These are phyloP conservation scores for Alternaria arbusti DNA, from an alignment of 2,329 filamentous ascomycete species.

Conservation along the genomic window DNA sequence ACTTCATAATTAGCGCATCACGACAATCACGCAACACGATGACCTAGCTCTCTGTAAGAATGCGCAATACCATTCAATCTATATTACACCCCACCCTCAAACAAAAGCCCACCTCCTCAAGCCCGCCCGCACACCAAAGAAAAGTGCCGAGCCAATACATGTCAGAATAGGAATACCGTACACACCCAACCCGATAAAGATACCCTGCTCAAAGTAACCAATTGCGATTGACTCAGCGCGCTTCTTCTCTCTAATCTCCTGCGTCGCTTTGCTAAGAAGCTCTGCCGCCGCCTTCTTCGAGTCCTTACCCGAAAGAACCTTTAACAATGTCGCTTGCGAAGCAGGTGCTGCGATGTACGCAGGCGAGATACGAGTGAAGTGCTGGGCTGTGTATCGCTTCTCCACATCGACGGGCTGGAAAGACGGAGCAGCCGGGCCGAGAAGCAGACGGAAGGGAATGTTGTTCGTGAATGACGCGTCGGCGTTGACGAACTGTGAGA, in stretches of 20 bases:
- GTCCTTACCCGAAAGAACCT: conserved; percentile 16
- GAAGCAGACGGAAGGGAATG: conserved; percentile 61
- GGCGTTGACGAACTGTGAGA: conserved; percentile 62
- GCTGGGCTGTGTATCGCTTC: conserved; percentile 23
- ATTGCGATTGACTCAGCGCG: conserved; percentile 40
- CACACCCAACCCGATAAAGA: conserved; percentile 45
- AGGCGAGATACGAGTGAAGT: conserved; percentile 29
- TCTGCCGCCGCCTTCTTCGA: conserved; percentile 17
- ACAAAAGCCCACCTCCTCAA: conserved; percentile 27
- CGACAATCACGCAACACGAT: background rate
- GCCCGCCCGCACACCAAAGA: conserved; percentile 34
- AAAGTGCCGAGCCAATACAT: conserved; percentile 33
- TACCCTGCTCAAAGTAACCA: conserved; percentile 42
- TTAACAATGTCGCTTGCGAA: conserved; percentile 26
- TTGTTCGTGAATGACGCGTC: conserved; percentile 63
- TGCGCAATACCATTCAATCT: background rate
- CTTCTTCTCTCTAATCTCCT: conserved; percentile 42
- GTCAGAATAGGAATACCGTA: conserved; percentile 40
- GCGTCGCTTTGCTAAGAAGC: conserved; percentile 20
- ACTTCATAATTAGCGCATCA: background rate
- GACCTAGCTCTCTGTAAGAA: background rate
- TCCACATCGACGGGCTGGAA: conserved; percentile 22
- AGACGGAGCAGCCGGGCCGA: conserved; percentile 38
- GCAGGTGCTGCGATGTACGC: conserved; percentile 18
- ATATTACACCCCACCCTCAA: background rate